Evolutionary conservation across 2,329 filamentous ascomycete species (phyloP).

Genomic region (Nothophoma quercina): DNA sequence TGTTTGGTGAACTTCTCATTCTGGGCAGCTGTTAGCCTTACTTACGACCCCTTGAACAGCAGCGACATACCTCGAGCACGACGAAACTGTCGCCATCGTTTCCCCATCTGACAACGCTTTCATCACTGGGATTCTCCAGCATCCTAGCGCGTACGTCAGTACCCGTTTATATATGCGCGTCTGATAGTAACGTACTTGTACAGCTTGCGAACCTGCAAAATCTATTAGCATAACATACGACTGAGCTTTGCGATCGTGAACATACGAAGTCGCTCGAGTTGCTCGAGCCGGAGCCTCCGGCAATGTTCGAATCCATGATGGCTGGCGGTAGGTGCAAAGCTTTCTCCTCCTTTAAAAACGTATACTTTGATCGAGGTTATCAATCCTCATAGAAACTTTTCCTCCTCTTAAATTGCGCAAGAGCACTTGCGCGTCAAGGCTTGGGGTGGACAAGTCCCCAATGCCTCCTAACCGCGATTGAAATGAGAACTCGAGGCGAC

Average conservation of each 20-base stretch:
- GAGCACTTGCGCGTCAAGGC: constrained; percentile 12
- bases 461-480: constrained; percentile 7
- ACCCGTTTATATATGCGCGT: background rate
- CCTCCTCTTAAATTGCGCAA: constrained; percentile 3
- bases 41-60: background rate
- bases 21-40: constrained; percentile 57
- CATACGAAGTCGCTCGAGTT: constrained; percentile 96
- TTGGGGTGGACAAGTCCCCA: constrained; percentile 17
- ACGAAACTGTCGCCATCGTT: constrained; percentile 96
- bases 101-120: constrained; percentile 93
- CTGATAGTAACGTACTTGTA: constrained; percentile 78
- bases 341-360: background rate
- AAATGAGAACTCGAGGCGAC: constrained; percentile 1
- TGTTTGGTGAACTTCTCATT: constrained; percentile 98
- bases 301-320: constrained; percentile 45
- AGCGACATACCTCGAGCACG: constrained; percentile 79
- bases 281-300: constrained; percentile 62
- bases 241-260: constrained; percentile 38
- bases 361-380: background rate
- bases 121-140: constrained; percentile 93
- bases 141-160: constrained; percentile 68
- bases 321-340: constrained; percentile 2
- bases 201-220: constrained; percentile 85
- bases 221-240: constrained; percentile 27
- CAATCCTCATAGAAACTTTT: background rate